Evolutionary conservation across 805 yeast species (phyloP), one percentile per base, ranked within the genome.

Genomic region (Teunomyces panamensis): DNA sequence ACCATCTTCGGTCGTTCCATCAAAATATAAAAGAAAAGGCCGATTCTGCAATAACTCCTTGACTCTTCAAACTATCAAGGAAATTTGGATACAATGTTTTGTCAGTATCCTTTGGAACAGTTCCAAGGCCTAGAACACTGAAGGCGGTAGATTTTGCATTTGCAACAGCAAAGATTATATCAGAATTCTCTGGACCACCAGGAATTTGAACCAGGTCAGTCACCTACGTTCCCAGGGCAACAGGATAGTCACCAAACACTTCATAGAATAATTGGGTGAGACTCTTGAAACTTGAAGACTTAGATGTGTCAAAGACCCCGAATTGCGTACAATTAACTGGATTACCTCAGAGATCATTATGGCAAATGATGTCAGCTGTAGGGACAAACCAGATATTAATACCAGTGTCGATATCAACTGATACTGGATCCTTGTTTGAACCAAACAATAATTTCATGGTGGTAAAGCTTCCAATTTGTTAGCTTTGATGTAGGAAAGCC

Each of bases 11-110:
- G 36, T 13, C 4, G 13, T 20, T 5, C 30, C 39, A 42, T 55
- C 51, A 45, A 59, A 49, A 51, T 54, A 56, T n/a, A 56, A 56
- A 29, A 6, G 59, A 56, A 34, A 49, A 56, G 9, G 49, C 41
- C 2, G 49, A 46, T 3, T 33, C 42, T 2, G 42, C 4, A 37
- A 54, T 56, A n/a, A 46, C 4, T 2, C 54, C 56, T 28, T 48
- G 46, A 3, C 41, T 24, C 28, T 45, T 49, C 49, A 56, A 48
- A 5, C 42, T 34, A 3, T 9, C 39, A 4, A 54, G 56, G 27
- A 52, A 48, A 47, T 53, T 56, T 17, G 42, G 39, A 37, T 28
- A 37, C 34, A 29, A 14, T 27, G 45, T 37, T 39, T 14, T 32
- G 30, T 5, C 46, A 17, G 48, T 17, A n/a, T 47, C 48, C 27